Evolutionary conservation across 1,284 basidiomycete species (phyloP).

Genomic region (Ganoderma boninense): DNA sequence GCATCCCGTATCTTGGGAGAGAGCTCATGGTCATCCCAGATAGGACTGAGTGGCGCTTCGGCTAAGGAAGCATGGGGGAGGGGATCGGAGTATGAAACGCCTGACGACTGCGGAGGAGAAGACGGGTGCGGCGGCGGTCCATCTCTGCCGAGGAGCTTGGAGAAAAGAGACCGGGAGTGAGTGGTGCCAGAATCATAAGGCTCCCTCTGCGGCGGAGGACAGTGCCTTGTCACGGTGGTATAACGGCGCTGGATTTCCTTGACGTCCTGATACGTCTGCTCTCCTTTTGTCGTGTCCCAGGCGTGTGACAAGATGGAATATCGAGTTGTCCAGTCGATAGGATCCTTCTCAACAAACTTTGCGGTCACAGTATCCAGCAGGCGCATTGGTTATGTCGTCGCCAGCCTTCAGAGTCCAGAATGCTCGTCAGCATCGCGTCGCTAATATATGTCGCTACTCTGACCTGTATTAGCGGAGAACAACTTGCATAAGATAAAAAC

Average conservation of each 20-base stretch:
- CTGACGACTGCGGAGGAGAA: neutral
- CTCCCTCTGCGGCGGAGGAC: neutral
- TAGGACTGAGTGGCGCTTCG: neutral
- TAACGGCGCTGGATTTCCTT: neutral
- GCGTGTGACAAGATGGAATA: neutral
- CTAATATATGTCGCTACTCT: no score
- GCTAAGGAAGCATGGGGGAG: neutral
- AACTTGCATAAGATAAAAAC: no score
- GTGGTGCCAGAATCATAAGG: no score
- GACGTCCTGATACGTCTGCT: neutral
- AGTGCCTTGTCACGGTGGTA: neutral
- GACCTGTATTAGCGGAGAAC: no score
- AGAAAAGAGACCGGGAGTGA: no score
- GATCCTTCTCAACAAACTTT: neutral
- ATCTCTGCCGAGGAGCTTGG: no score
- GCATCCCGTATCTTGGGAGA: no score
- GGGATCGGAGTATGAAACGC: neutral
- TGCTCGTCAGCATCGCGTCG: no score
- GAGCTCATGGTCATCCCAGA: neutral
- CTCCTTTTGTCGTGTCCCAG: neutral
- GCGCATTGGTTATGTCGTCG: neutral
- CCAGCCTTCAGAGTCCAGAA: neutral
- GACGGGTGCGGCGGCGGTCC: no score
- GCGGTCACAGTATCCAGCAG: neutral
- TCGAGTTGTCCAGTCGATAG: neutral